Evolutionary conservation across 73 alveolate genomes (phyloP), one percentile per base, ranked within the genome.

Genomic region (Paramecium octaurelia): DNA sequence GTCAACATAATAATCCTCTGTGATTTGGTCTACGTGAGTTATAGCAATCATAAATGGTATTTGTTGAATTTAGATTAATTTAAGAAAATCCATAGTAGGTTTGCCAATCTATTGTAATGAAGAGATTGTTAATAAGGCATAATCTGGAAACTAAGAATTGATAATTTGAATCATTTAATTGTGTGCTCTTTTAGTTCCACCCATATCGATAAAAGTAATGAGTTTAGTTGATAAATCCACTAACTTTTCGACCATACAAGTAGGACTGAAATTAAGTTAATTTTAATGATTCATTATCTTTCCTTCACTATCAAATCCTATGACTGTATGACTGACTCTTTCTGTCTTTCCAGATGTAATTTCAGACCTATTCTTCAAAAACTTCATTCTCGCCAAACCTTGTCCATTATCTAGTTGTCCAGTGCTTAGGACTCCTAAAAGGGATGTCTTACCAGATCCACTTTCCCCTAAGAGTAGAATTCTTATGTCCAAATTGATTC

Each of bases 271-370:
- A 21, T 80, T 80, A 10, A 80, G 38, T 44, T 80, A 10, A 48
- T 80, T 80, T 46, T 80, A 21, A 44, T 95, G 93, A 86, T 98
- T 98, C 18, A 98, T 95, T 11, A 98, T 95, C 70, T 93, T 95
- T 14, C 99, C 99, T 75, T 96, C 86, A 68, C 97, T 94, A 95
- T 98, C 98, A 80, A 98, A 97, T 16, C 99, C 99, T 60, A 98
- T 92, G 29, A 98, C 95, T 88, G 95, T 96, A 71, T 96, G 98
- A 70, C 96, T 85, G 35, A 96, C 94, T 16, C 99, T 95, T 20
- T 98, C 95, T 3, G 99, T 97, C 73, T 95, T 92, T 27, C 99
- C 99, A 86, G 97, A 92, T 46, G 95, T 83, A 10, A 93, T 43
- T 92, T 97, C 99, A 71, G 96, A 98, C 87, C 94, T 95, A 89